Conservation (phyloP, 257 asterid species). For the Verbascum thapsus region DNA sequence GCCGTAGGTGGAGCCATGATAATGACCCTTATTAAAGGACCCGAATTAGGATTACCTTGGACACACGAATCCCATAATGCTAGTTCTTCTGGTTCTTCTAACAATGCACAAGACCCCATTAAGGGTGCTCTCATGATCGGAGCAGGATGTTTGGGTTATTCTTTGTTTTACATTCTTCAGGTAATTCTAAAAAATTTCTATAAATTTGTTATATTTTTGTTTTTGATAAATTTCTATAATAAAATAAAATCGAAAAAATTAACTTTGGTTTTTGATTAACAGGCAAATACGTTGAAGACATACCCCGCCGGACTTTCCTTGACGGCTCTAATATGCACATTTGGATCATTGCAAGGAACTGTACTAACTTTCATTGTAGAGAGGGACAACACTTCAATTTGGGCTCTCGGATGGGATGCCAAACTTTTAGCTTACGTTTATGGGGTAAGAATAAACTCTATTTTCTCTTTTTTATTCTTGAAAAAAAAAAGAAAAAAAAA, state of each 20-base stretch:
- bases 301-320: conserved; percentile 52
- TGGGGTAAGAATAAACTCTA: conserved; percentile 36
- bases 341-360: conserved; percentile 42
- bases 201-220: too few relatives aligned
- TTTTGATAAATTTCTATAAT: too few relatives aligned
- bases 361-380: conserved; percentile 43
- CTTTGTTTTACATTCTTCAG: conserved; percentile 50
- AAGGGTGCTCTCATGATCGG: conserved; percentile 47
- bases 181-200: conserved; percentile 19
- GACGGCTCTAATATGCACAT: conserved; percentile 46
- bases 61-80: conserved; percentile 26
- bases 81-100: not conserved
- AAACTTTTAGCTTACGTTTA: conserved; percentile 43
- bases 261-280: not conserved
- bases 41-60: conserved; percentile 44
- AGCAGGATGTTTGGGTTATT: conserved; percentile 48
- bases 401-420: conserved; percentile 46
- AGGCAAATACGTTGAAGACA: conserved; percentile 44
- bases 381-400: conserved; percentile 33
- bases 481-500: not conserved
- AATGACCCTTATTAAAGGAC: conserved; percentile 49
- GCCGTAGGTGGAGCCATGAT: conserved; percentile 58
- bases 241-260: not conserved
- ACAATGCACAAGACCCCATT: conserved; percentile 31
- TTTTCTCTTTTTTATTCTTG: not conserved